Evolutionary conservation across 192 early-diverging fungal genomes (phyloP).

Genomic region (Umbelopsis vinacea): DNA sequence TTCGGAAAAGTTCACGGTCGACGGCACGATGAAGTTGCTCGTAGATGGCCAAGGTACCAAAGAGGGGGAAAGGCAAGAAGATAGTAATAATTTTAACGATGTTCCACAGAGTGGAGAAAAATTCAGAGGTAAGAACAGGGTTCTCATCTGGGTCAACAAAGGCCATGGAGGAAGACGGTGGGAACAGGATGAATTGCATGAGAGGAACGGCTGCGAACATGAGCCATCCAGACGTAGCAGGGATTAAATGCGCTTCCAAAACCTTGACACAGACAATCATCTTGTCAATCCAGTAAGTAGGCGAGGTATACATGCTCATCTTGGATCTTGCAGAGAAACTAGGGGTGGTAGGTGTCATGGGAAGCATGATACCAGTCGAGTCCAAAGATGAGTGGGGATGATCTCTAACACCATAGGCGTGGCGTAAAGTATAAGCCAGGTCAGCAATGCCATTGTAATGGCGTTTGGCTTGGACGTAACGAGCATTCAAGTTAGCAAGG

Average conservation of each 20-base stretch:
- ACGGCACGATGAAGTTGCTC: slow-evolving; percentile 47
- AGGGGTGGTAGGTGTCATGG: slow-evolving; percentile 2
- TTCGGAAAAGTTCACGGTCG: slow-evolving; percentile 49
- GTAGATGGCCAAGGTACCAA: slow-evolving; percentile 49
- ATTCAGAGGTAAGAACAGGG: slow-evolving; percentile 45
- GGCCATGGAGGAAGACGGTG: slow-evolving; percentile 32
- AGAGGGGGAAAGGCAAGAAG: slow-evolving; percentile 48
- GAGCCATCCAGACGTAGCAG: slow-evolving; percentile 54
- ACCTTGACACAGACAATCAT: slow-evolving; percentile 46
- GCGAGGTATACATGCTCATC: slow-evolving; percentile 29
- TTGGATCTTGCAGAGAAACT: slow-evolving; percentile 16
- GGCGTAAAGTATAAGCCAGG: slow-evolving; percentile 59
- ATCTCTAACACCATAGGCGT: slow-evolving; percentile 24
- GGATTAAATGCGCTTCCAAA: slow-evolving; percentile 56
- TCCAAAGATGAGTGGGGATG: neutral
- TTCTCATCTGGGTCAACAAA: slow-evolving; percentile 41
- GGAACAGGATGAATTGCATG: slow-evolving; percentile 49
- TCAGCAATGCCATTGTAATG: slow-evolving; percentile 79
- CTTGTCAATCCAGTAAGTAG: slow-evolving; percentile 42
- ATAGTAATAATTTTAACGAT: slow-evolving; percentile 47
- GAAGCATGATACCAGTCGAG: slow-evolving; percentile 12
- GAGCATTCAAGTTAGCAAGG: slow-evolving; percentile 55
- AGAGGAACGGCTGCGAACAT: slow-evolving; percentile 58
- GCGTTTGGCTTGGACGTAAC: slow-evolving; percentile 73
- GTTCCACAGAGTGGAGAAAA: slow-evolving; percentile 45